These are phyloP conservation scores for Cyclaneusma minus DNA, from an alignment of 2,329 filamentous ascomycete species.

Conservation along the genomic window DNA sequence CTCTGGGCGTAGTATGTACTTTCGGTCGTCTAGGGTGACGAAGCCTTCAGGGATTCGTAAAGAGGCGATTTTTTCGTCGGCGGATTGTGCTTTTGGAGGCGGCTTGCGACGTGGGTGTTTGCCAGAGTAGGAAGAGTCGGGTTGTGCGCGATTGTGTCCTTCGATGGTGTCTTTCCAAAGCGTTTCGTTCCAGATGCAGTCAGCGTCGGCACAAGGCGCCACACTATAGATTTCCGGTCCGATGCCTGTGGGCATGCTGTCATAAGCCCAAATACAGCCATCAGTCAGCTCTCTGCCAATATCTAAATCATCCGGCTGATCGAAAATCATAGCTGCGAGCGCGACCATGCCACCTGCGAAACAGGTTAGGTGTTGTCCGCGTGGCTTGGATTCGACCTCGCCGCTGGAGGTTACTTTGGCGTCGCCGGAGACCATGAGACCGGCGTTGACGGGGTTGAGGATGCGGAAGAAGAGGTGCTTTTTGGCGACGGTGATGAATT, in stretches of 20 bases:
- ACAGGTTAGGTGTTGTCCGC: slow-evolving; percentile 46
- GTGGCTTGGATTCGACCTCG: slow-evolving; percentile 16
- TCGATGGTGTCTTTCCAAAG: background rate
- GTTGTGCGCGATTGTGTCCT: background rate
- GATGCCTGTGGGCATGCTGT: slow-evolving; percentile 34
- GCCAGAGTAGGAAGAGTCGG: background rate
- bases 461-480: slow-evolving; percentile 27
- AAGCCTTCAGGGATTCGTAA: slow-evolving; percentile 9
- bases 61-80: slow-evolving; percentile 1
- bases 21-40: slow-evolving; percentile 9
- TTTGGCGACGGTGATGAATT: slow-evolving; percentile 29
- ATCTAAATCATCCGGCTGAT: slow-evolving; percentile 31
- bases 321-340: slow-evolving; percentile 44
- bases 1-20: slow-evolving; percentile 43
- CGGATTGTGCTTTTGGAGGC: too few relatives aligned
- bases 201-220: background rate
- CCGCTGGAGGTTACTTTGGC: too few relatives aligned
- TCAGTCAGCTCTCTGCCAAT: slow-evolving; percentile 38
- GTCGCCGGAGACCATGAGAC: slow-evolving; percentile 33
- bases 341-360: slow-evolving; percentile 52
- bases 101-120: too few relatives aligned
- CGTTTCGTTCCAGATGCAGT: background rate
- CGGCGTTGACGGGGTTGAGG: slow-evolving; percentile 24
- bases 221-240: slow-evolving; percentile 39
- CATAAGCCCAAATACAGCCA: slow-evolving; percentile 44